A percentile compares a stretch with the other conserved stretches of the same genome.
These are phyloP conservation scores for Yamadazyma buinensis DNA, from an alignment of 1,139 yeast species.

Conservation along the genomic window DNA sequence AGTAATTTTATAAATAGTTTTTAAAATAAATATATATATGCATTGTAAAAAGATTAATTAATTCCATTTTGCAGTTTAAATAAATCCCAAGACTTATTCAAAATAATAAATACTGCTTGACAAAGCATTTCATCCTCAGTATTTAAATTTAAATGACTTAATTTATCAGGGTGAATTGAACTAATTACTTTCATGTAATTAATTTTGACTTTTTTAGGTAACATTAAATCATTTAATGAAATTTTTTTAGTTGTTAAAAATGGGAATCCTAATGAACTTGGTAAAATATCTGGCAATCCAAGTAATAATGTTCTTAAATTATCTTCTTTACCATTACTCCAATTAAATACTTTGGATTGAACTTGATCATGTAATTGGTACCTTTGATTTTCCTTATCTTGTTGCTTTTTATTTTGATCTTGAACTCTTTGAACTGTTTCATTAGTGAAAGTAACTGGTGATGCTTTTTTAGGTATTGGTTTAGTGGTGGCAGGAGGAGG, in stretches of 20 bases:
- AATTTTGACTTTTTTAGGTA: conserved; percentile 88
- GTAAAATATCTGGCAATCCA: conserved; percentile 60
- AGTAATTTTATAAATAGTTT: neutral
- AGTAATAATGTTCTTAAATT: conserved; percentile 73
- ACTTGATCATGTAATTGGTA: conserved; percentile 60
- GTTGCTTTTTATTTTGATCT: conserved; percentile 45
- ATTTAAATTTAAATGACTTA: conserved; percentile 36
- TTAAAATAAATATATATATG: neutral
- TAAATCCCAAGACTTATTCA: conserved; percentile 89
- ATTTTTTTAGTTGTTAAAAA: conserved; percentile 31
- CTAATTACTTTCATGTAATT: conserved; percentile 91
- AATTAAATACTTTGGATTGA: conserved; percentile 47
- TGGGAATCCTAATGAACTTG: conserved; percentile 57
- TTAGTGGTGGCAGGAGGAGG: conserved; percentile 13
- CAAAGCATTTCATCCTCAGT: conserved; percentile 82
- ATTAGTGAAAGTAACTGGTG: conserved; percentile 11
- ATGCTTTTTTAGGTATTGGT: conserved; percentile 6
- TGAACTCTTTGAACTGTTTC: conserved; percentile 26
- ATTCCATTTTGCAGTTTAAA: conserved; percentile 50
- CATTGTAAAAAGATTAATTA: conserved; percentile 10
- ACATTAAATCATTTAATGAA: conserved; percentile 70
- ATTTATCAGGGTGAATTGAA: conserved; percentile 91
- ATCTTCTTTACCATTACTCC: conserved; percentile 76
- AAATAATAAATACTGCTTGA: conserved; percentile 75
- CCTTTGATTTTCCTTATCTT: conserved; percentile 51